Evolutionary conservation across 192 early-diverging fungal genomes (phyloP), one percentile per base, ranked within the genome.

Genomic region (Coemansia sp.): DNA sequence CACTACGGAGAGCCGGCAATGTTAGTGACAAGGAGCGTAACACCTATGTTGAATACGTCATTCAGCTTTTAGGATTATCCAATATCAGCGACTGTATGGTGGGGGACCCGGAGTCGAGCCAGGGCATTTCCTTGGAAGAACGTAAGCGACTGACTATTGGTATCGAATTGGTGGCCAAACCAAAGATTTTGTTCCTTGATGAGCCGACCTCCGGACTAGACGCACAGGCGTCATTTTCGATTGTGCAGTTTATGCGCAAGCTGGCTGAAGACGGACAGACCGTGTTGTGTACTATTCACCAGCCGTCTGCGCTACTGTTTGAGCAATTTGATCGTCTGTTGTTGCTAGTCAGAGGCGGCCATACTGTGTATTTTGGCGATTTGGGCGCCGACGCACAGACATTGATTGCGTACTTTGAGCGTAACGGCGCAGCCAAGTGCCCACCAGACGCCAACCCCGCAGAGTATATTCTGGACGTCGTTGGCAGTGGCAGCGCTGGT

Each of bases 121-220:
- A 90, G 69, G 94, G 94, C 60, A 91, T 95, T 51, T 91, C 90
- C 33, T 89, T 93, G 15, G 93, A 93, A 66, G 93, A 96, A 74
- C 92, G 91, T 75, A 91, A 94, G 69, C 89, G 93, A 40, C 85
- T 96, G 18, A 91, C 90, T 31, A 93, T 96, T 67, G 95, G 87
- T 66, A 84, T 91, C 49, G 93, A 96, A 74, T 85, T 96, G 20
- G 88, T 94, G 2, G 87, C 92, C 31, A 86, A 91, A 78, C 89
- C 91, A 11, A 86, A 89, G 62, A 71, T 91, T n/a, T 86, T 96
- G n/a, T 93, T 96, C 79, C 82, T 95, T 67, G 93, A 95, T 72
- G 95, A 91, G 68, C 95, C 95, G 47, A 95, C 93, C 8, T 92
- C 90, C 52, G 95, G 95, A 55, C 76, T 91, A 10, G 90, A 91